These are phyloP conservation scores for Paecilomyces dactylethromorphus DNA, from an alignment of 2,329 filamentous ascomycete species.

Conservation along the genomic window DNA sequence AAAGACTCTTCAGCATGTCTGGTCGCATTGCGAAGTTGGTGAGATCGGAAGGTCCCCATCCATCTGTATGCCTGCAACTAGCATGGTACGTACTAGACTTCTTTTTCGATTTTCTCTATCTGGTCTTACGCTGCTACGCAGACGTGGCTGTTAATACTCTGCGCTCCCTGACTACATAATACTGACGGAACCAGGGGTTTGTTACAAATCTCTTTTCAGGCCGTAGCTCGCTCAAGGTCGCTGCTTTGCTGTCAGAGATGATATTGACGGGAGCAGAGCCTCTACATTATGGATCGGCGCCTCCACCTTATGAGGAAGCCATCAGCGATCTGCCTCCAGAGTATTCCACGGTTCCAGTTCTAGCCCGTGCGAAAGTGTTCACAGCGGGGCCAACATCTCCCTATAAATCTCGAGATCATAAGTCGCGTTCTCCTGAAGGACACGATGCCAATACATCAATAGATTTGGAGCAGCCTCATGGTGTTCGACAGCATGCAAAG, in stretches of 20 bases:
- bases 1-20: background rate
- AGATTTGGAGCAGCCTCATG: conserved; percentile 17
- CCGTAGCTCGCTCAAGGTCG: conserved; percentile 1
- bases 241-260: conserved; percentile 4
- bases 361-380: conserved; percentile 17
- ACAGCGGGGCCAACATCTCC: conserved; percentile 7
- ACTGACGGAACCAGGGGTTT: background rate
- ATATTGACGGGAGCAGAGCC: conserved; percentile 5
- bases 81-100: background rate
- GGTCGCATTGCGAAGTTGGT: background rate
- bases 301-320: conserved; percentile 27
- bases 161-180: background rate
- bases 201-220: background rate
- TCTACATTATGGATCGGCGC: conserved; percentile 16
- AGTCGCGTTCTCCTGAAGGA: conserved; percentile 7
- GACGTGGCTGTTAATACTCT: background rate
- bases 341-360: conserved; percentile 20
- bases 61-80: background rate
- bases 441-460: conserved; percentile 9
- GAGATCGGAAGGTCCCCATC: background rate
- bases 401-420: background rate
- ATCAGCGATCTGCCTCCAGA: conserved; percentile 27
- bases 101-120: background rate
- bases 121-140: background rate
- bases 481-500: conserved; percentile 25